Base-by-base conservation (phyloP, 352 stramenopile genomes). In the Phytophthora chlamydospora region DNA sequence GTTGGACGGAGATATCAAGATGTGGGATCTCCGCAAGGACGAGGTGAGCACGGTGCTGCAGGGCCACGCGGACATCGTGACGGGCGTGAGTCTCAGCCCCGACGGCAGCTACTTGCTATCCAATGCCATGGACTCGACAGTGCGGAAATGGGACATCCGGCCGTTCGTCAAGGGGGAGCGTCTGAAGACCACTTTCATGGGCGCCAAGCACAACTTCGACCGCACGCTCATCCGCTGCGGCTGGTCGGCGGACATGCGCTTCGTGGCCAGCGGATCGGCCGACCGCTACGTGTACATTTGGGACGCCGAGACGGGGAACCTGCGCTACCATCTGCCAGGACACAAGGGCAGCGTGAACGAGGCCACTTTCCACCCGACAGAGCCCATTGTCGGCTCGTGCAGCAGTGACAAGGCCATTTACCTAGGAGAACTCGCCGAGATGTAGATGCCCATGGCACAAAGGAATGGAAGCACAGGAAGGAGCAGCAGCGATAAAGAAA, bases 281-380 rank as follows among this genome's bases (percentile, higher is more conserved):
- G 92, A 98, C 75, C 80, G 89, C 38, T 88, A 93, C 56, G 95
- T 98, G 65, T 97, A 98, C 77, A 85, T 99, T 58, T 99, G 95
- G 95, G 96, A 99, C 72, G 83, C 92, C 49, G 78, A 95, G 29
- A 92, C 85, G 48, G 78, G 85, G 4, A 87, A 96, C 59, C 81
- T 98, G 61, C 81, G 97, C 32, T 98, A 98, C 78, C 83, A 90
- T 44, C 62, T 98, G 38, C 93, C 94, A 43, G 96, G 95, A 24
- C 96, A 99, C 80, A 89, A 78, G 47, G 93, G 92, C 32, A 97
- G 89, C 72, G 95, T 99, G 33, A 98, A 98, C 76, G 87, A 97
- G 41, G 94, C 93, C 12, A 68, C 84, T 19, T 98, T 98, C 75
- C 92, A 98, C 72, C 83, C 88, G 35, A 85, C 55, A 34, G 86